Base-by-base conservation (phyloP, 306 rosid species). In the Cicer pinnatifidum region DNA sequence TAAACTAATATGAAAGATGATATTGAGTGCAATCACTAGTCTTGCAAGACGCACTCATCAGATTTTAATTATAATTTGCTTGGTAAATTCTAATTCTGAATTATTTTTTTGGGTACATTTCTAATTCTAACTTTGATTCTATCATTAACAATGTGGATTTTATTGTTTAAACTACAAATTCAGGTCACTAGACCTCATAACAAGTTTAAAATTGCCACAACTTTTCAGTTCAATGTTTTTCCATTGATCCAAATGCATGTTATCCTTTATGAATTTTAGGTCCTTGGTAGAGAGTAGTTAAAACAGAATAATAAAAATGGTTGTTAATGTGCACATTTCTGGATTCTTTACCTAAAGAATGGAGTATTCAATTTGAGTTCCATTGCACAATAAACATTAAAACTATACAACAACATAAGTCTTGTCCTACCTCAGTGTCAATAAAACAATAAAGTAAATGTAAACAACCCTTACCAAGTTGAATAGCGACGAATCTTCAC, bases 401-500 rank as follows among this genome's bases (percentile, higher is more conserved):
- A 40, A 38, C 67, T 37, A 38, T 38, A 51, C 20, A 51, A 13
- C 20, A 13, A 51, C 57, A 7, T 8, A 51, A 13, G 20, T 15
- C 57, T 51, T 51, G 15, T 51, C 28, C 12, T 53, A 53, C 33
- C 4, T 53, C 39, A 0, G 38, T 23, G n/a, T 20, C 63, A 23
- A 0, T 57, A 19, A 39, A 0, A 15, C 20, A 28, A 28, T 28
- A 53, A 20, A 16, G 0, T 37, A 16, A 69, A 44, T 37, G 48
- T 35, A 37, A 39, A 23, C 48, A 73, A 38, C 53, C 41, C 86
- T 72, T 86, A 93, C 98, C 80, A 87, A 20, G 75, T 89, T 84
- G 83, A 91, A 93, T 23, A 93, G 76, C 9, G 86, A 80, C 1
- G 86, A 87, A 13, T 93, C 96, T 68, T 85, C 92, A 28, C 81